Conservation (phyloP, 805 yeast species). For the Candida michaelii region DNA sequence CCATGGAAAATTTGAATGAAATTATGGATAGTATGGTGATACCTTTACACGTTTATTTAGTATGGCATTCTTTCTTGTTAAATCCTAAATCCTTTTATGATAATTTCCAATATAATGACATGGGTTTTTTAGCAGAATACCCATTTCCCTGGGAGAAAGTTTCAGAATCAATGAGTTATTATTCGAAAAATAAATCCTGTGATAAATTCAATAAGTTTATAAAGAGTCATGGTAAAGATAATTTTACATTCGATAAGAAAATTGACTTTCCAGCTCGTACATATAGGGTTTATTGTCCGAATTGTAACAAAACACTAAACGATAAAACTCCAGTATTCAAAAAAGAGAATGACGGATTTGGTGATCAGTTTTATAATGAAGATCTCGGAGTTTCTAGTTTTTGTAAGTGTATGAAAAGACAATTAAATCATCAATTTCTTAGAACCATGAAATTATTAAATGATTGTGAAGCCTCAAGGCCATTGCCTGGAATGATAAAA, state of each 20-base stretch:
- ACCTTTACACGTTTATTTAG: constrained; percentile 7
- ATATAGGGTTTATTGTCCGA: neutral
- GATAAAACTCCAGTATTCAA: neutral
- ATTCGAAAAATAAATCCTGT: neutral
- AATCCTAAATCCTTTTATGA: constrained; percentile 19
- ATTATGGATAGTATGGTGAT: neutral
- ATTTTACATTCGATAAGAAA: neutral
- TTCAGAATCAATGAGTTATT: neutral
- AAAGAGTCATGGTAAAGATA: neutral
- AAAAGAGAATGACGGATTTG: constrained; percentile 1
- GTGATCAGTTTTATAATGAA: constrained; percentile 1
- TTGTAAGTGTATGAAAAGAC: neutral
- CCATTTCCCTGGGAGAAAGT: constrained; percentile 2
- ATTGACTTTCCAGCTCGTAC: neutral
- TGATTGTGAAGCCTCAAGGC: neutral
- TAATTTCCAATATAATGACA: constrained; percentile 11
- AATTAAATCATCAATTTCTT: neutral
- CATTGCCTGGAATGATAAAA: neutral
- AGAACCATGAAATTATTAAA: constrained; percentile 2
- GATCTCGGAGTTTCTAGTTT: neutral
- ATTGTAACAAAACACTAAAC: neutral
- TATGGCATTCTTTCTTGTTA: constrained; percentile 24
- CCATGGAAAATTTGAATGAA: neutral
- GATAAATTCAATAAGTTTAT: neutral
- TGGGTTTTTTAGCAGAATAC: neutral